Evolutionary conservation across 768 basidiomycete genomes (phyloP).

Genomic region (Flagelloscypha sp.): DNA sequence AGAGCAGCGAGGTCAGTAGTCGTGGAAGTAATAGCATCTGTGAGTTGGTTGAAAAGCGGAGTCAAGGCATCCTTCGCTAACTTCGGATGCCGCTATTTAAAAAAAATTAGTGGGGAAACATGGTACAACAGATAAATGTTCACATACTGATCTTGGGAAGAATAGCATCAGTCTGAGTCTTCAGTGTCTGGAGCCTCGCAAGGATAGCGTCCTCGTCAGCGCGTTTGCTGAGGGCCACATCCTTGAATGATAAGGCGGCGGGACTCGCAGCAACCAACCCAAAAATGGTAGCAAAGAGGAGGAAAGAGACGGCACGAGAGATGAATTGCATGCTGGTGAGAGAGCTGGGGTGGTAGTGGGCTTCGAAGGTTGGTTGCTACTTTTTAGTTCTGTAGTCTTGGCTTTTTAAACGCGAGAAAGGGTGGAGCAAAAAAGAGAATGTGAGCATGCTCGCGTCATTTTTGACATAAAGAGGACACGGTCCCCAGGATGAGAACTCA

Average conservation of each 20-base stretch:
- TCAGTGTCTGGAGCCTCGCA: slow-evolving; percentile 13
- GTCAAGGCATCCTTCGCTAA: slow-evolving; percentile 15
- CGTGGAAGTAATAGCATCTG: slow-evolving; percentile 15
- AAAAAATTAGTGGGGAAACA: slow-evolving; percentile 5
- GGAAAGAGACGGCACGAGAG: slow-evolving; percentile 1
- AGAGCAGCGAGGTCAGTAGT: slow-evolving; percentile 13
- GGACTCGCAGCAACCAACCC: slow-evolving; percentile 9
- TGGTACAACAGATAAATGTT: not conserved
- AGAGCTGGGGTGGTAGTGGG: too few species aligned
- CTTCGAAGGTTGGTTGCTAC: too few species aligned
- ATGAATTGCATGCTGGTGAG: too few species aligned
- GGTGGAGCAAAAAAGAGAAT: too few species aligned
- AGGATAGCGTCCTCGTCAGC: slow-evolving; percentile 15
- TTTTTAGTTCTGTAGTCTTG: too few species aligned
- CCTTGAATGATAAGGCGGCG: slow-evolving; percentile 6
- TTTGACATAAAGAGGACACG: too few species aligned
- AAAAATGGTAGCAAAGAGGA: slow-evolving; percentile 6
- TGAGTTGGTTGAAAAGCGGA: slow-evolving; percentile 16
- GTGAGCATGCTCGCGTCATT: too few species aligned
- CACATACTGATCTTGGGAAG: slow-evolving; percentile 16
- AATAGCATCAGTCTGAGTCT: slow-evolving; percentile 13
- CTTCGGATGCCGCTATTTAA: slow-evolving; percentile 10
- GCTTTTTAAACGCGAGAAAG: too few species aligned
- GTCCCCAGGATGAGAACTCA: too few species aligned
- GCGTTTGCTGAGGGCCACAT: slow-evolving; percentile 4